A percentile compares a stretch with the other conserved stretches of the same genome.
Conservation (phyloP, 495 filamentous ascomycete species). For the Podospora comata region DNA sequence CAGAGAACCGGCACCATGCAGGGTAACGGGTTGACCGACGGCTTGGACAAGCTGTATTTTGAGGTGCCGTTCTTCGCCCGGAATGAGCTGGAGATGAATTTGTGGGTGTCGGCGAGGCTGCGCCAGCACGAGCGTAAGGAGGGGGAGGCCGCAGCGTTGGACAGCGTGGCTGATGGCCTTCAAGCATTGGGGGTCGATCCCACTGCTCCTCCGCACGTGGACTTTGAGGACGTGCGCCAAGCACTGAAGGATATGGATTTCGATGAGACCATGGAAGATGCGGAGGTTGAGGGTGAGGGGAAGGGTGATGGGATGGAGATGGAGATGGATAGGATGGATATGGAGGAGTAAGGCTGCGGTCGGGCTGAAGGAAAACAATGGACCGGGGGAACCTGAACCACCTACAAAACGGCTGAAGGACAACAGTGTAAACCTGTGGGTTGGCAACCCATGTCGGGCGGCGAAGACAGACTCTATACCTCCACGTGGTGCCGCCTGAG, state of each 20-base stretch:
- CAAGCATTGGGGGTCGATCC: neutral
- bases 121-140: neutral
- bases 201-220: neutral
- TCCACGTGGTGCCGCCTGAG: slow-evolving; percentile 3
- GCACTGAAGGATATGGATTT: neutral
- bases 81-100: neutral
- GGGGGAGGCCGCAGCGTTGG: neutral
- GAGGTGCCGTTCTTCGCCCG: neutral
- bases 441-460: slow-evolving; percentile 5
- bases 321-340: neutral
- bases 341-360: no score
- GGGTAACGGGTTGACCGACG: neutral
- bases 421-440: neutral
- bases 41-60: neutral
- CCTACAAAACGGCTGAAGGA: slow-evolving; percentile 1
- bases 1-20: neutral
- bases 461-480: slow-evolving; percentile 2
- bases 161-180: neutral
- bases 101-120: neutral
- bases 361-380: neutral
- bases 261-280: neutral
- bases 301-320: neutral
- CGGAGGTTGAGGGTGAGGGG: neutral
- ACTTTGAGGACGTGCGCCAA: neutral
- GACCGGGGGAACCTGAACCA: slow-evolving; percentile 3